Evolutionary conservation across 768 basidiomycete species (phyloP), one percentile per base, ranked within the genome.

Genomic region (Mycena alexandri): DNA sequence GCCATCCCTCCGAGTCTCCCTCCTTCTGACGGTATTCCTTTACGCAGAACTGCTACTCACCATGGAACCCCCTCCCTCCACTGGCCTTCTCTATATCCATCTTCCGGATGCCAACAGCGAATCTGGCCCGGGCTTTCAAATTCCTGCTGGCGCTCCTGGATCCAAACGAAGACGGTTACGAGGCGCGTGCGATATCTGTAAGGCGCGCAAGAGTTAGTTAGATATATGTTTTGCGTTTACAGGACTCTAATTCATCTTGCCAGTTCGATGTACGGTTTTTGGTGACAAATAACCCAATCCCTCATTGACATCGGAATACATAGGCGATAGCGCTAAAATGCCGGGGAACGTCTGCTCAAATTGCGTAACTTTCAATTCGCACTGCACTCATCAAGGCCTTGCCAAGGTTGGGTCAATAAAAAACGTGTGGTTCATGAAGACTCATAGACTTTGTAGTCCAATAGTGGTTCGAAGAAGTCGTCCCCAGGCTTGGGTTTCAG

Each of bases 241-340:
- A 19, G 21, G 22, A 16, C n/a, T 9, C n/a, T 33, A 13, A 43
- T 25, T 21, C 38, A 9, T 16, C 55, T 34, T 8, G 2, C 14
- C 33, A 69, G 68, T 66, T 16, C 69, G 69, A 25, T 70, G 69
- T 70, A 50, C 7, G 60, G 38, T 50, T 19, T 16, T 47, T 12
- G 2, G 12, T 12, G 14, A 8, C 17, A 1, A 44, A 52, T 42
- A 56, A 0, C 29, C 36, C 19, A 3, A 16, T 10, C 1, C 13
- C 42, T 46, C 24, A 65, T 38, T 22, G 17, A 3, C 38, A 38
- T 38, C 2, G 11, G 10, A 38, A 21, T 5, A 7, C 17, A 29
- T 46, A 83, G 82, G 82, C 59, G 84, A 87, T 69, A 86, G 86
- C 68, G 83, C 81, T 19, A 84, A 79, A 68, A 80, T 79, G 78